Evolutionary conservation across 495 filamentous ascomycete species (phyloP).

Genomic region (Pseudevernia furfuracea): DNA sequence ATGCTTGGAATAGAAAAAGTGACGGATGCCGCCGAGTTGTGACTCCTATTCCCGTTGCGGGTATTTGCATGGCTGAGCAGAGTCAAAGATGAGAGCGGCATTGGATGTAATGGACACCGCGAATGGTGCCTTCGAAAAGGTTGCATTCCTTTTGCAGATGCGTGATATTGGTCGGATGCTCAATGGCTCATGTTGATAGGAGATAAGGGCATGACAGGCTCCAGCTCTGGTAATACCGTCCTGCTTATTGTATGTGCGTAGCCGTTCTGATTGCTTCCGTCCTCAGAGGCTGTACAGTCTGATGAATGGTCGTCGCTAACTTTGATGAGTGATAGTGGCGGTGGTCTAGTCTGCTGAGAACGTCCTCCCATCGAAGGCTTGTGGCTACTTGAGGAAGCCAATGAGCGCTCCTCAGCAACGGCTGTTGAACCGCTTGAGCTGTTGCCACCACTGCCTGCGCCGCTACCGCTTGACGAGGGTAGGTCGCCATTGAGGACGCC

Average conservation of each 20-base stretch:
- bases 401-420: constrained; percentile 42
- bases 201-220: constrained; percentile 63
- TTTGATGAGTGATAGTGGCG: constrained; percentile 17
- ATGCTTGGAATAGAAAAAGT: background rate
- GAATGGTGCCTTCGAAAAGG: background rate
- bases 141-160: background rate
- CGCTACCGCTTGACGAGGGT: constrained; percentile 12
- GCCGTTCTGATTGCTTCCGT: constrained; percentile 1
- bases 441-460: constrained; percentile 22
- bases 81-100: background rate
- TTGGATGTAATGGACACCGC: background rate
- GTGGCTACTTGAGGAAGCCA: constrained; percentile 61
- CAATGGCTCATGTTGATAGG: constrained; percentile 44
- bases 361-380: constrained; percentile 31
- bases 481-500: constrained; percentile 41
- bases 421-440: constrained; percentile 19
- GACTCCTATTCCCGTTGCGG: background rate
- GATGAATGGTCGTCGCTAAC: constrained; percentile 16
- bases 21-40: background rate
- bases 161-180: background rate
- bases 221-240: constrained; percentile 53
- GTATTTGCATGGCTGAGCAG: background rate
- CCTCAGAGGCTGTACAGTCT: constrained; percentile 22
- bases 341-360: constrained; percentile 12
- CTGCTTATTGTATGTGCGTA: constrained; percentile 33